Percentiles rank a stretch among this genome's conserved stretches.
Evolutionary conservation across 148 eudicot species (phyloP).

Genomic region (Persicaria tinctoria): DNA sequence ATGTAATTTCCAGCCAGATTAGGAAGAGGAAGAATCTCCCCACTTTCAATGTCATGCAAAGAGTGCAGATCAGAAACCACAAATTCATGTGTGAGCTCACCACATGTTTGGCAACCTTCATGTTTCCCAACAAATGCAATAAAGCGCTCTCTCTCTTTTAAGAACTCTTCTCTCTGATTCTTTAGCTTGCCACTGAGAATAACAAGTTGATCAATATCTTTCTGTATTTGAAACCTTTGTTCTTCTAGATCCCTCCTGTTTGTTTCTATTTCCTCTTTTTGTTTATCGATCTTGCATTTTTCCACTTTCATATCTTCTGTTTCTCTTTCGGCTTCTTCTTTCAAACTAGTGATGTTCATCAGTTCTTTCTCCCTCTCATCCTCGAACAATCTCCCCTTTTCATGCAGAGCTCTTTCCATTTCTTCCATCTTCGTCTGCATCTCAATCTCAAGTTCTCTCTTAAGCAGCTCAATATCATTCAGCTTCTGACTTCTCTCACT

Average conservation of each 20-base stretch:
- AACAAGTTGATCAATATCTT: slow-evolving; percentile 81
- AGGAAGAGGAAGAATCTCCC: slow-evolving; percentile 60
- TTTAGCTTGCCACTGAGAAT: slow-evolving; percentile 65
- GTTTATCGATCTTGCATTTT: slow-evolving; percentile 46
- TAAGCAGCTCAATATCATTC: slow-evolving; percentile 62
- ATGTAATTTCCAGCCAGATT: slow-evolving; percentile 52
- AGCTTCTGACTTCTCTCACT: slow-evolving; percentile 53
- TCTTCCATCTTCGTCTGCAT: slow-evolving; percentile 54
- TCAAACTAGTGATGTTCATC: slow-evolving; percentile 43
- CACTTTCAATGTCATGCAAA: slow-evolving; percentile 33
- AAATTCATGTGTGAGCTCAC: slow-evolving; percentile 60
- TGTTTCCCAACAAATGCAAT: slow-evolving; percentile 64
- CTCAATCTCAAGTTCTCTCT: slow-evolving; percentile 62
- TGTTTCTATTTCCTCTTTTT: slow-evolving; percentile 43
- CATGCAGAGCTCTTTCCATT: slow-evolving; percentile 45
- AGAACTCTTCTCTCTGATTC: slow-evolving; percentile 69
- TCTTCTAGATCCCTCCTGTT: slow-evolving; percentile 68
- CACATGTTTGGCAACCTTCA: slow-evolving; percentile 62
- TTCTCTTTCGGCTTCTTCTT: slow-evolving; percentile 57
- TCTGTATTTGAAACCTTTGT: slow-evolving; percentile 64
- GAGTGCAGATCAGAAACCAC: slow-evolving; percentile 70
- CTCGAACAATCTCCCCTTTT: slow-evolving; percentile 50
- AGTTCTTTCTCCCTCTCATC: slow-evolving; percentile 70
- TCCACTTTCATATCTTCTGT: slow-evolving; percentile 75
- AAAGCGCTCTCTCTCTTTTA: slow-evolving; percentile 76